Evolutionary conservation across 257 asterid genomes (phyloP), one percentile per base, ranked within the genome.

Genomic region (Solanum dulcamara): DNA sequence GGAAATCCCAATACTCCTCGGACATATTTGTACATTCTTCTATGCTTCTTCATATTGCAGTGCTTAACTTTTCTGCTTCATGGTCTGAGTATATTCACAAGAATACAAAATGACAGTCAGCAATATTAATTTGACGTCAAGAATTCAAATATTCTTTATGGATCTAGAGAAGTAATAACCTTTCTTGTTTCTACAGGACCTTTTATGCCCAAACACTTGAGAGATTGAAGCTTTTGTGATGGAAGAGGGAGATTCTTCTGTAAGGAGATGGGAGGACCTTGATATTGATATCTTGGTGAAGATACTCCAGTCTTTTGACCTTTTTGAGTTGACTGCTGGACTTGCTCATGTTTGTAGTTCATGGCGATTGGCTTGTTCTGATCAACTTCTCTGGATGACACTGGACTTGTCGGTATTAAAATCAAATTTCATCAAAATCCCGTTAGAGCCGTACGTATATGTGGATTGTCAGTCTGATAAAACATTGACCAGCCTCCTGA

Each of bases 371-470:
- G 97, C 95, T 33, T 93, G 93, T 11, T 90, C 91, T 40, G 98
- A 95, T 88, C 95, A 93, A 85, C 79, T 93, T 86, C 93, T 95
- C 10, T 95, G 98, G 98, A 92, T 85, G 86, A 90, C 83, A 1
- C 98, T 93, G 38, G 98, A 95, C 87, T 67, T 92, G 38, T 88
- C 98, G 0, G 50, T 91, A 85, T 77, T 95, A 1, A 90, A 85
- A 85, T 95, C 98, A 0, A 92, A 94, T 91, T 95, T 92, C 89
- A 95, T 95, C 85, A 94, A 93, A 85, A 91, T 90, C 89, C 96
- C 92, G 0, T 72, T 89, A 50, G 94, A 92, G 89, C 97, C 97
- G 1, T 95, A 93, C 8, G 96, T 95, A 26, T 95, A 94, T 5
- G 98, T 95, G 87, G 94, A 89, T 85, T 91, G 86, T 62, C 92